A percentile compares a stretch with the other conserved stretches of the same genome.
Conservation (phyloP, 352 stramenopile genomes). For the Pythium phragmiticola region DNA sequence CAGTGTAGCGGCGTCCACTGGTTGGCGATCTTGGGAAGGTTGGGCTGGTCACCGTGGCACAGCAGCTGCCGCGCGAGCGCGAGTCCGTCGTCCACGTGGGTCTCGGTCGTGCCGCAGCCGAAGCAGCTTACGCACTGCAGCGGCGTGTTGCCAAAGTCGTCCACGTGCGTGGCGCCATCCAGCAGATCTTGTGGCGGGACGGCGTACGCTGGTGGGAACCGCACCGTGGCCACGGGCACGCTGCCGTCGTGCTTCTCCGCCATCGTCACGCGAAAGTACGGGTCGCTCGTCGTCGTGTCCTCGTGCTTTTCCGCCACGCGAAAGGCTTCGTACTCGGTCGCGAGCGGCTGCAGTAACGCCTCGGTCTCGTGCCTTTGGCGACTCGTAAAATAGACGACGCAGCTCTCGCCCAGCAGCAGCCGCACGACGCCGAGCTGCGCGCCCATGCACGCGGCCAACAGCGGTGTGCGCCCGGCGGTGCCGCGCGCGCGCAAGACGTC, state of each 20-base stretch:
- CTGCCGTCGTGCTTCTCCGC: conserved; percentile 35
- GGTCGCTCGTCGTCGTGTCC: background rate
- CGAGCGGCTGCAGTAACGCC: conserved; percentile 43
- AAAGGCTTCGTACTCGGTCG: conserved; percentile 22
- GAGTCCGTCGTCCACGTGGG: conserved; percentile 63
- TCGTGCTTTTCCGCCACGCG: background rate
- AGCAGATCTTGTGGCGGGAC: conserved; percentile 51
- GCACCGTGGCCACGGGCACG: conserved; percentile 50
- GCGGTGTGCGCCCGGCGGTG: conserved; percentile 54
- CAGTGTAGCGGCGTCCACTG: conserved; percentile 78
- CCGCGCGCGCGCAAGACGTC: conserved; percentile 38
- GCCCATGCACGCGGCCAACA: conserved; percentile 67
- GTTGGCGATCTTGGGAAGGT: conserved; percentile 63
- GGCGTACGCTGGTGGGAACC: conserved; percentile 38
- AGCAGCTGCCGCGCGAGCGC: conserved; percentile 64
- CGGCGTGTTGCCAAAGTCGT: conserved; percentile 80
- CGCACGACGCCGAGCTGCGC: conserved; percentile 62
- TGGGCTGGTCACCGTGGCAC: conserved; percentile 63
- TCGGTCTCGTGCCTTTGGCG: conserved; percentile 40
- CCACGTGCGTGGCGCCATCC: conserved; percentile 44
- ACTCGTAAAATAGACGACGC: conserved; percentile 65
- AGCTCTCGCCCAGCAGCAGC: conserved; percentile 62
- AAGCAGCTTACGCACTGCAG: conserved; percentile 80
- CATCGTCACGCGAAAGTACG: conserved; percentile 48
- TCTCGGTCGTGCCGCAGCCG: conserved; percentile 56